Evolutionary conservation across 2,329 filamentous ascomycete genomes (phyloP).

Genomic region (Penicillium olsonii): DNA sequence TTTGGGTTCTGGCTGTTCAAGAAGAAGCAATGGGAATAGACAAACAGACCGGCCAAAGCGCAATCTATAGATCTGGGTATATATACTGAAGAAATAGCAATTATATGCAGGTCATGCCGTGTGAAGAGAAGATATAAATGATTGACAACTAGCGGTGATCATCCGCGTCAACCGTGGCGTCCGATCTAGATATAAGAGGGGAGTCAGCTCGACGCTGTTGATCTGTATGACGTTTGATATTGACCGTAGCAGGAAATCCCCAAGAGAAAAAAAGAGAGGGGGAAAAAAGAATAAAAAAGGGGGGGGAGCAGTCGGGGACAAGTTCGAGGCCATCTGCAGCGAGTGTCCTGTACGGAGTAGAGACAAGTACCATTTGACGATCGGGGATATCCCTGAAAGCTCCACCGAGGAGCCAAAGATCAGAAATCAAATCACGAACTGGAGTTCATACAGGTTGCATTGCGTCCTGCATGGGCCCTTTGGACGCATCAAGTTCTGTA

Average conservation of each 20-base stretch:
- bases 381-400: neutral
- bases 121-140: conserved; percentile 11
- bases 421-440: neutral
- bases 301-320: conserved; percentile 1
- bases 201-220: conserved; percentile 8
- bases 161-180: conserved; percentile 13
- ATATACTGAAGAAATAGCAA: conserved; percentile 10
- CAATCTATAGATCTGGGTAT: conserved; percentile 15
- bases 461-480: conserved; percentile 7
- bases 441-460: conserved; percentile 9
- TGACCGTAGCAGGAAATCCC: neutral
- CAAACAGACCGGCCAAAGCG: conserved; percentile 12
- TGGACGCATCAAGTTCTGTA: conserved; percentile 14
- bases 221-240: conserved; percentile 12
- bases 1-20: conserved; percentile 13
- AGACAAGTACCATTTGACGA: neutral
- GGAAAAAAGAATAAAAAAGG: neutral
- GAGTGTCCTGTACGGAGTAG: neutral
- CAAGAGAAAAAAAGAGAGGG: neutral
- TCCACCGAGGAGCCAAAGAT: neutral
- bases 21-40: conserved; percentile 14
- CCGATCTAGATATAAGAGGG: conserved; percentile 21
- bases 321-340: conserved; percentile 1
- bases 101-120: conserved; percentile 16
- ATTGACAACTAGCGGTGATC: conserved; percentile 29